Evolutionary conservation across 495 filamentous ascomycete species (phyloP).

Genomic region (Trichoderma reesei): DNA sequence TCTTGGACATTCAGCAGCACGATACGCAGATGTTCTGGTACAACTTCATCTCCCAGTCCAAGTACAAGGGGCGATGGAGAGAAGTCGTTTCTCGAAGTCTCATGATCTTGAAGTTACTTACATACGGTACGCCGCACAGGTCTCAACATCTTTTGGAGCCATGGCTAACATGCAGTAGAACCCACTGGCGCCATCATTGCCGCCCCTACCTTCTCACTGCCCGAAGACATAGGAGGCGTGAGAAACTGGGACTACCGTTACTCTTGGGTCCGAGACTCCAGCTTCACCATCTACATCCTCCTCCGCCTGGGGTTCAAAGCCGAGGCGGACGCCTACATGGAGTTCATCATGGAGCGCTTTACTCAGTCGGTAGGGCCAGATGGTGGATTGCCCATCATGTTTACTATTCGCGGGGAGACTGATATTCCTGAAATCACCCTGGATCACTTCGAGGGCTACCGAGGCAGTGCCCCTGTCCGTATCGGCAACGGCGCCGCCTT

Average conservation of each 20-base stretch:
- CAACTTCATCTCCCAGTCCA: constrained; percentile 58
- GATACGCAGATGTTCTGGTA: constrained; percentile 59
- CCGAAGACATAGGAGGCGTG: constrained; percentile 59
- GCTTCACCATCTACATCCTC: constrained; percentile 67
- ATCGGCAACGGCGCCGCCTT: constrained; percentile 66
- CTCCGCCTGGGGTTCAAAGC: constrained; percentile 63
- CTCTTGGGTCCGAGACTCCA: constrained; percentile 65
- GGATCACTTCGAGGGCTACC: constrained; percentile 57
- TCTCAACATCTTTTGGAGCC: not conserved
- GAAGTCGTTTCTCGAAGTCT: constrained; percentile 58
- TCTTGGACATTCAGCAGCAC: constrained; percentile 50
- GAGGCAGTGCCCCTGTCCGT: constrained; percentile 56
- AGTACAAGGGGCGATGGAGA: constrained; percentile 59
- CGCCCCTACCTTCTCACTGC: constrained; percentile 51
- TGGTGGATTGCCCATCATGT: constrained; percentile 64
- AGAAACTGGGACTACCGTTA: constrained; percentile 72
- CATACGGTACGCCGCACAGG: constrained; percentile 31
- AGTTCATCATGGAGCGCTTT: constrained; percentile 61
- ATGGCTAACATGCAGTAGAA: constrained; percentile 16
- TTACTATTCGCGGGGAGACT: constrained; percentile 60
- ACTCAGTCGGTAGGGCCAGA: constrained; percentile 35
- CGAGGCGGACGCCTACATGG: constrained; percentile 65
- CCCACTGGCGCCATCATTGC: constrained; percentile 42
- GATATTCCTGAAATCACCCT: constrained; percentile 61
- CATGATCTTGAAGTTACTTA: constrained; percentile 62